phyloP scores from a whole-genome alignment of 768 basidiomycete genomes.

The Agrocybe chaxingu region DNA sequence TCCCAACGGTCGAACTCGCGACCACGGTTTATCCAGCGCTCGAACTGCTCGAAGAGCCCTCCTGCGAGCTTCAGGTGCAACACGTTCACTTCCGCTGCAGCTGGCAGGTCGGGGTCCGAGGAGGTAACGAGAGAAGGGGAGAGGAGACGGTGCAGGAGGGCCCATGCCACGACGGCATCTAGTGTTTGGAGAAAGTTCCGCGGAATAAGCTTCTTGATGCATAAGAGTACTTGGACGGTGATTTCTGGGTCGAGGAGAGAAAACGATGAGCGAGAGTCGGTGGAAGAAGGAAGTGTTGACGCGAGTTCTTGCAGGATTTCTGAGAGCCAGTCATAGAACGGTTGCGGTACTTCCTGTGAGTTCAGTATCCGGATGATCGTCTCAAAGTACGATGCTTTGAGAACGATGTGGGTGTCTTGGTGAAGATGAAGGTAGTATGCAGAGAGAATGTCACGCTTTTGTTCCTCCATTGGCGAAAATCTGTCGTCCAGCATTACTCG shows the following conservation, averaged over 20 bases:
- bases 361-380: constrained; percentile 26
- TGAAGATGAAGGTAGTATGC: constrained; percentile 28
- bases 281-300: constrained; percentile 4
- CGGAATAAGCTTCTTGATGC: constrained; percentile 21
- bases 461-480: constrained; percentile 22
- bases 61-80: constrained; percentile 20
- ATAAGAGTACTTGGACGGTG: constrained; percentile 23
- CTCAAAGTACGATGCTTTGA: constrained; percentile 25
- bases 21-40: constrained; percentile 19
- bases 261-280: constrained; percentile 3
- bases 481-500: constrained; percentile 28
- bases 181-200: constrained; percentile 20
- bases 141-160: constrained; percentile 23
- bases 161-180: constrained; percentile 26
- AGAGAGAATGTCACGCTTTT: constrained; percentile 26
- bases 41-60: constrained; percentile 23
- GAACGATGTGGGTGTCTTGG: constrained; percentile 17
- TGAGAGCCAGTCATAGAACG: constrained; percentile 30
- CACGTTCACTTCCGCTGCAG: constrained; percentile 9
- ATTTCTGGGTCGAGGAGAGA: constrained; percentile 17
- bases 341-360: constrained; percentile 26
- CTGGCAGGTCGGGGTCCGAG: constrained; percentile 4
- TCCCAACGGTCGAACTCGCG: constrained; percentile 22
- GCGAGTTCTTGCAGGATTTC: constrained; percentile 24
- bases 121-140: constrained; percentile 11